Conservation (phyloP, 2,329 filamentous ascomycete species). For the Xylaria sp. region DNA sequence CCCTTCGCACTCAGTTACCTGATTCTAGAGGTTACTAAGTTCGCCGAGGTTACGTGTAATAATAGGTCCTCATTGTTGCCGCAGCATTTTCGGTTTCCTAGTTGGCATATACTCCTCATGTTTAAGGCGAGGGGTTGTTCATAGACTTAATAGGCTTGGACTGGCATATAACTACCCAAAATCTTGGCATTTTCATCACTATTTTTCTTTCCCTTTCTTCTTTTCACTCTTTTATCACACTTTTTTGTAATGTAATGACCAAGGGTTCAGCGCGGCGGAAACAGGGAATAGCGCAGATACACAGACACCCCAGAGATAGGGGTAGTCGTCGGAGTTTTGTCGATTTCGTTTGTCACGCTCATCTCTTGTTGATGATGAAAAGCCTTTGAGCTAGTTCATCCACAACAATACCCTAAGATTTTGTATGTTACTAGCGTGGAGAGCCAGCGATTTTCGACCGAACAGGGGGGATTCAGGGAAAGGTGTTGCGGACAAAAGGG, state of each 20-base stretch:
- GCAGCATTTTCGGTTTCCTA: slow-evolving; percentile 35
- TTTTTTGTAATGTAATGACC: slow-evolving; percentile 45
- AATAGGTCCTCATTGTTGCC: slow-evolving; percentile 36
- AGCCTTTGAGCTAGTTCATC: slow-evolving; percentile 9
- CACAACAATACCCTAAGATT: slow-evolving; percentile 28
- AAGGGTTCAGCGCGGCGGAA: slow-evolving; percentile 40
- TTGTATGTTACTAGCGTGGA: slow-evolving; percentile 35
- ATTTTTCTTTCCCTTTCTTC: not conserved
- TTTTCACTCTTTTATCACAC: slow-evolving; percentile 13
- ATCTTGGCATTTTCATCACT: slow-evolving; percentile 20
- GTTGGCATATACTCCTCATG: slow-evolving; percentile 36
- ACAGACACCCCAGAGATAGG: slow-evolving; percentile 43
- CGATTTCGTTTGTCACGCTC: slow-evolving; percentile 31
- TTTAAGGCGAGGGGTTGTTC: slow-evolving; percentile 28
- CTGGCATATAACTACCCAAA: slow-evolving; percentile 26
- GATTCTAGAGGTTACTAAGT: slow-evolving; percentile 1
- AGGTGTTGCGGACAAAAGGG: slow-evolving; percentile 26
- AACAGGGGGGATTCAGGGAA: slow-evolving; percentile 16
- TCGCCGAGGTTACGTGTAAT: slow-evolving; percentile 37
- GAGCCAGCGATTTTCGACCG: slow-evolving; percentile 28
- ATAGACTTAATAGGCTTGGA: slow-evolving; percentile 25
- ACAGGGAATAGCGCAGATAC: slow-evolving; percentile 37
- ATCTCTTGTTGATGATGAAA: slow-evolving; percentile 26
- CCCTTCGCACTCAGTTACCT: not conserved
- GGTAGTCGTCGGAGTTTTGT: slow-evolving; percentile 29